phyloP scores from a whole-genome alignment of 768 basidiomycete species.

The Clitopilus passeckerianus region DNA sequence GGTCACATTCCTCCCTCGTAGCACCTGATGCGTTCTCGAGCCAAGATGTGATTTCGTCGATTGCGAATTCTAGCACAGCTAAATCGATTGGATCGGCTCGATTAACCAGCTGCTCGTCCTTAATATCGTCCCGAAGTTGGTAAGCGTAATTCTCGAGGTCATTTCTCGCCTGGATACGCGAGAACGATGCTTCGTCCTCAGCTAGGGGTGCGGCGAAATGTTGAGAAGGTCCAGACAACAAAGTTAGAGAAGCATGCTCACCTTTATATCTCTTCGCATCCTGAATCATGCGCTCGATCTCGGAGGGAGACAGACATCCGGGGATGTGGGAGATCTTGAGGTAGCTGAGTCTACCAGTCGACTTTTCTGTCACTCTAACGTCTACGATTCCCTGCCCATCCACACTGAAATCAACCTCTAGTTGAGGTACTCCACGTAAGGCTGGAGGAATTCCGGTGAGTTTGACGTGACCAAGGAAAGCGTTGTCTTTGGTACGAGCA shows the following conservation, averaged over 20 bases:
- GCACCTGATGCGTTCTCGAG: conserved; percentile 85
- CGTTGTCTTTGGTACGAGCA: conserved; percentile 98
- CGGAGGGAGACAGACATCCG: conserved; percentile 93
- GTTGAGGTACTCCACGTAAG: conserved; percentile 94
- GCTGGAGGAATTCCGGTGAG: conserved; percentile 94
- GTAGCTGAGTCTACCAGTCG: conserved; percentile 91
- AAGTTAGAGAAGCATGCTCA: conserved; percentile 20
- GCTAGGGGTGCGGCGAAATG: conserved; percentile 31
- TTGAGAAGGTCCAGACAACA: conserved; percentile 4
- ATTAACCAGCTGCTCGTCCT: conserved; percentile 78
- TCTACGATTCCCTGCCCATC: conserved; percentile 95
- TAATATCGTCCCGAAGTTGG: conserved; percentile 88
- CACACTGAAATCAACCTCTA: conserved; percentile 97
- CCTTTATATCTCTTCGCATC: conserved; percentile 93
- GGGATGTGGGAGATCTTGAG: conserved; percentile 96
- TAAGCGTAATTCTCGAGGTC: conserved; percentile 91
- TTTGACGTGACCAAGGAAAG: conserved; percentile 96
- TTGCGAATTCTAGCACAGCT: conserved; percentile 71
- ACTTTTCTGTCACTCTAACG: conserved; percentile 93
- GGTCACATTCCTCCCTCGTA: conserved; percentile 90
- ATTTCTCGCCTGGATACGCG: conserved; percentile 86
- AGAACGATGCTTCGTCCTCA: conserved; percentile 82
- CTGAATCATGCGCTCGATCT: conserved; percentile 95
- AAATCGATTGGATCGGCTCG: conserved; percentile 88
- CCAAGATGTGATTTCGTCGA: conserved; percentile 82